Base-by-base conservation (phyloP, 148 eudicot species). In the Vaccinium macrocarpon region DNA sequence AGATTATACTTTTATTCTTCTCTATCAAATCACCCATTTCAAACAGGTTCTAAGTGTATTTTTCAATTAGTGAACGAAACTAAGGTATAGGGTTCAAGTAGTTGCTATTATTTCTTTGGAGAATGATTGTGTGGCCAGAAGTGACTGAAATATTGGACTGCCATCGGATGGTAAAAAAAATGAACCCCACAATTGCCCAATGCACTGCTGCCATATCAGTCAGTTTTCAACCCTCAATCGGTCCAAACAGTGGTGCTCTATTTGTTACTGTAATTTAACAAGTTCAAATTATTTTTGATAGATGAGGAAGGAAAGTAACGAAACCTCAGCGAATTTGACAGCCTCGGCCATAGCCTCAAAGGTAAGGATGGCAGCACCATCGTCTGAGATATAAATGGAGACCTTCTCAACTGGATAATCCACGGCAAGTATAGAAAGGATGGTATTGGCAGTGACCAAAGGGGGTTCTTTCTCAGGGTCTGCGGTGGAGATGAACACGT, bases 331-430 rank as follows among this genome's bases (percentile, higher is more conserved):
- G 82, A 96, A 96, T 51, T 87, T 90, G 76, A 96, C 91, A 74
- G 98, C 97, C 89, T 94, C 98, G 9, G 96, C 98, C 98, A 96
- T 96, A 71, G 98, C 98, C 88, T 96, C 98, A 72, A 94, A 96
- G n/a, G 90, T 96, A 2, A 92, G 88, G 56, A 96, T 91, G 8
- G 98, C 92, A 11, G 91, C 98, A 21, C 98, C 98, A 86, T 96
- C 98, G 50, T 96, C 98, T 0, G 98, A 96, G 46, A 96, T 96
- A 53, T 94, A 96, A 16, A 92, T 64, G 3, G 98, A 86, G 21
- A 93, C 50, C 86, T 96, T 96, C 83, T 96, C 98, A 3, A 96
- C 92, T 0, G 98, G 98, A 84, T 96, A 96, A 0, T 96, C 98
- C 38, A 92, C 90, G 23, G 95, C 93, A 55, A 96, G 90, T 21